A percentile compares a stretch with the other conserved stretches of the same genome.
Conservation (phyloP, 768 basidiomycete species). For the Auricularia heimuer region DNA sequence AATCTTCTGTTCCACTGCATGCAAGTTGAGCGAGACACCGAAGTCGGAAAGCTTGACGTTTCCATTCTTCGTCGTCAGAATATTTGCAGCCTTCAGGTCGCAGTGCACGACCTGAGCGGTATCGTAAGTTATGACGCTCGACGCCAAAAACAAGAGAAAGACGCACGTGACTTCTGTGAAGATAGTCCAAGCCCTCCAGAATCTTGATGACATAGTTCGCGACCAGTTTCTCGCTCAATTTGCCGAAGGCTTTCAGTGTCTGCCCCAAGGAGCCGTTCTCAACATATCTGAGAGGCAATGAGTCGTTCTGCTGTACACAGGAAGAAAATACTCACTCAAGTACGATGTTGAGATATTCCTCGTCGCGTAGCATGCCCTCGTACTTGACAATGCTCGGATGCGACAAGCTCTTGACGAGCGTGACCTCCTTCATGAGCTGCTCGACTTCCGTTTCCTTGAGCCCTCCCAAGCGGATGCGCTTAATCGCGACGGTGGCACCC, state of each 20-base stretch:
- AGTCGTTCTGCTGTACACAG: slow-evolving; percentile 11
- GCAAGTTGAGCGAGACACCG: slow-evolving; percentile 91
- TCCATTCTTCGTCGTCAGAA: slow-evolving; percentile 96
- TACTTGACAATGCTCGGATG: slow-evolving; percentile 98
- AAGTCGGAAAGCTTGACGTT: slow-evolving; percentile 97
- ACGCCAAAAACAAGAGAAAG: background rate
- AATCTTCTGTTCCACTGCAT: slow-evolving; percentile 77
- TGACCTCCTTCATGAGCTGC: slow-evolving; percentile 90
- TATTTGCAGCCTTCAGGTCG: slow-evolving; percentile 97
- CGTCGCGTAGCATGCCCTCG: slow-evolving; percentile 88
- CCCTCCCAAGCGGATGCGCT: slow-evolving; percentile 84
- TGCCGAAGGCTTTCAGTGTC: slow-evolving; percentile 87
- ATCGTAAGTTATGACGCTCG: background rate
- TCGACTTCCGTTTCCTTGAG: slow-evolving; percentile 84
- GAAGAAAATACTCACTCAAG: slow-evolving; percentile 62
- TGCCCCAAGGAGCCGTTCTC: slow-evolving; percentile 94
- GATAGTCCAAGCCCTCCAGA: slow-evolving; percentile 87
- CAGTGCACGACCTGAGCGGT: slow-evolving; percentile 84
- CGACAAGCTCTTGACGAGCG: slow-evolving; percentile 78
- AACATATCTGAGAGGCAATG: slow-evolving; percentile 54
- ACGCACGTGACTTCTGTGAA: slow-evolving; percentile 54
- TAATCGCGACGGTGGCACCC: slow-evolving; percentile 98
- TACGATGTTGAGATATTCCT: slow-evolving; percentile 81
- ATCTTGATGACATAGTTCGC: slow-evolving; percentile 94
- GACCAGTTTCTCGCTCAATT: slow-evolving; percentile 84